These are phyloP conservation scores for Volvox reticuliferus DNA, from an alignment of 139 green algal genomes.

Conservation along the genomic window DNA sequence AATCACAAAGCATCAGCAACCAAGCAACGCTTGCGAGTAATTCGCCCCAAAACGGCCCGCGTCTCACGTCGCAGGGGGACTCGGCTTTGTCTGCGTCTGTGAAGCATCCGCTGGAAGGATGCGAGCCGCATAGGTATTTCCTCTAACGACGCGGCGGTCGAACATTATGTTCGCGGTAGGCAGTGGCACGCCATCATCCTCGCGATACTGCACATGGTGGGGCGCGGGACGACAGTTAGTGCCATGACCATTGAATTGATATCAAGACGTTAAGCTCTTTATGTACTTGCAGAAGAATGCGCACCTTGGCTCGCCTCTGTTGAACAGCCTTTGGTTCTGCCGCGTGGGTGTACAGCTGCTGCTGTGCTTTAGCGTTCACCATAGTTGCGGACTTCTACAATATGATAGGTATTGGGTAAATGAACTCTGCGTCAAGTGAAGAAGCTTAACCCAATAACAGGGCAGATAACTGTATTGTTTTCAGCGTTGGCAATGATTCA, in stretches of 20 bases:
- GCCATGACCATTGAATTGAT: neutral
- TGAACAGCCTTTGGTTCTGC: slow-evolving; percentile 73
- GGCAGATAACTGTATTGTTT: too few relatives aligned
- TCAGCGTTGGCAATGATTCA: too few relatives aligned
- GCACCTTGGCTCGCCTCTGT: slow-evolving; percentile 64
- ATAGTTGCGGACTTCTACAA: slow-evolving; percentile 27
- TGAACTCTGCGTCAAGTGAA: neutral
- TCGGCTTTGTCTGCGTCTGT: slow-evolving; percentile 38
- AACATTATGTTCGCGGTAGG: slow-evolving; percentile 88
- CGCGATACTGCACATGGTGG: slow-evolving; percentile 62
- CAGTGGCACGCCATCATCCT: slow-evolving; percentile 54
- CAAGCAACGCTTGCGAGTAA: neutral
- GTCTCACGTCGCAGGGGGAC: slow-evolving; percentile 29
- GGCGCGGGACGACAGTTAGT: neutral
- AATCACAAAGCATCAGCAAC: neutral
- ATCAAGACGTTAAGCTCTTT: too few relatives aligned
- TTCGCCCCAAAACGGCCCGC: neutral
- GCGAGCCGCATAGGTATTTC: slow-evolving; percentile 88
- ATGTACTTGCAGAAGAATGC: neutral
- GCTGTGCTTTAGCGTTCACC: slow-evolving; percentile 57
- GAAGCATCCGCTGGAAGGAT: slow-evolving; percentile 73
- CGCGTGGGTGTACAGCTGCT: slow-evolving; percentile 75
- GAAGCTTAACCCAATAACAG: too few relatives aligned
- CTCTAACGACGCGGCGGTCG: slow-evolving; percentile 85
- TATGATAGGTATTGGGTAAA: neutral